These are phyloP conservation scores for Xylona heveae DNA, from an alignment of 495 filamentous ascomycete species.

Conservation along the genomic window DNA sequence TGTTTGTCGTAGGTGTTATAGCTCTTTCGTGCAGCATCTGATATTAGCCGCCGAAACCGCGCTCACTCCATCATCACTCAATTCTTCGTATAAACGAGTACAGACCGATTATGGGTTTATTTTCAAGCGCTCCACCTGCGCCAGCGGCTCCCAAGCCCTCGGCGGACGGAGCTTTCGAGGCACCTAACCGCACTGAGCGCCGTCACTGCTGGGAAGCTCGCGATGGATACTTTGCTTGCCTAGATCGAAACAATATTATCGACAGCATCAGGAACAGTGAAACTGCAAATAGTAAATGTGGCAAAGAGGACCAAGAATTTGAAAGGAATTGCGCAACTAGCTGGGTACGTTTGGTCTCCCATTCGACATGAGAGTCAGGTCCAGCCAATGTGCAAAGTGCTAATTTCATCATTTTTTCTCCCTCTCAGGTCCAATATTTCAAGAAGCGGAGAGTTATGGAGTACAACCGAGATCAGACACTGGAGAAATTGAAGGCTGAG, in stretches of 20 bases:
- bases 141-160: constrained; percentile 26
- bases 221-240: constrained; percentile 67
- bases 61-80: no score
- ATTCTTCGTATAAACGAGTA: no score
- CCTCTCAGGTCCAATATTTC: constrained; percentile 66
- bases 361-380: no score
- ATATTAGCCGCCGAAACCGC: no score
- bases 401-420: constrained; percentile 4
- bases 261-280: constrained; percentile 62
- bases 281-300: constrained; percentile 42
- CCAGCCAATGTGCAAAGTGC: no score
- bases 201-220: constrained; percentile 69
- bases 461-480: constrained; percentile 54
- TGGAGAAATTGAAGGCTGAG: constrained; percentile 60
- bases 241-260: constrained; percentile 61
- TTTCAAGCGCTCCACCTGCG: constrained; percentile 16
- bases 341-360: constrained; percentile 44
- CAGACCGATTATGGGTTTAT: constrained; percentile 14
- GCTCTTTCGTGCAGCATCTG: no score
- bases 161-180: constrained; percentile 40
- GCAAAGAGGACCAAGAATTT: constrained; percentile 39
- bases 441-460: constrained; percentile 90
- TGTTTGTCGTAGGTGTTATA: no score
- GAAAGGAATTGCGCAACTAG: constrained; percentile 55
- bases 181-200: constrained; percentile 58